Conservation (phyloP, 1,284 basidiomycete species). For the Peniophora sp. region DNA sequence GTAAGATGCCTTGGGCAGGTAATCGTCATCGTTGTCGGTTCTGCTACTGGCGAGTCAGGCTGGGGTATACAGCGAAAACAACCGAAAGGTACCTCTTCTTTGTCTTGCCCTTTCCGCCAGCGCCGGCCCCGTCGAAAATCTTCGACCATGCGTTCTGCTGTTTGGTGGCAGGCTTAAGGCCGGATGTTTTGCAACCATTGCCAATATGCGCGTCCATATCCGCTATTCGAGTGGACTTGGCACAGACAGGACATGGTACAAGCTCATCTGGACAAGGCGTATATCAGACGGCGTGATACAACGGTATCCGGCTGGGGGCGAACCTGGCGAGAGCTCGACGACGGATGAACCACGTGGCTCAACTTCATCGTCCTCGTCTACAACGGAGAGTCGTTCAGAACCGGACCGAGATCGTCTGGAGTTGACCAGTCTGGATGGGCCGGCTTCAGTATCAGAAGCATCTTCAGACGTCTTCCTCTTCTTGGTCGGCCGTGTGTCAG, state of each 20-base stretch:
- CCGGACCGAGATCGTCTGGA: neutral
- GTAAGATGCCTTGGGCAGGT: slow-evolving; percentile 59
- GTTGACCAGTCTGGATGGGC: slow-evolving; percentile 2
- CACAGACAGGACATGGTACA: slow-evolving; percentile 54
- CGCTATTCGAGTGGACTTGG: slow-evolving; percentile 30
- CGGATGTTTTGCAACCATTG: slow-evolving; percentile 33
- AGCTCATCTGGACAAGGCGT: slow-evolving; percentile 18
- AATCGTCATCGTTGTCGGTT: slow-evolving; percentile 25
- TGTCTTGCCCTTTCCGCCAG: slow-evolving; percentile 29
- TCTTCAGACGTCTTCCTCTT: slow-evolving; percentile 8
- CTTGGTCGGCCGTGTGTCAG: neutral
- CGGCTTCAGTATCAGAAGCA: slow-evolving; percentile 2
- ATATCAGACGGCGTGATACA: slow-evolving; percentile 4
- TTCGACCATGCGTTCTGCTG: slow-evolving; percentile 41
- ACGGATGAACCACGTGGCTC: neutral
- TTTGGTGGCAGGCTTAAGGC: slow-evolving; percentile 14
- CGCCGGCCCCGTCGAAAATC: slow-evolving; percentile 32
- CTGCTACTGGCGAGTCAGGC: neutral
- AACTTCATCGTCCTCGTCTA: neutral
- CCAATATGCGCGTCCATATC: slow-evolving; percentile 58
- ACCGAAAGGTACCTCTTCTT: slow-evolving; percentile 27
- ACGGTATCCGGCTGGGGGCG: slow-evolving; percentile 11
- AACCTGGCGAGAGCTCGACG: neutral
- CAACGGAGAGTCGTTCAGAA: neutral
- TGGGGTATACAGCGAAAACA: slow-evolving; percentile 2